phyloP scores from a whole-genome alignment of 2,329 filamentous ascomycete species.

The Arachnopeziza araneosa region DNA sequence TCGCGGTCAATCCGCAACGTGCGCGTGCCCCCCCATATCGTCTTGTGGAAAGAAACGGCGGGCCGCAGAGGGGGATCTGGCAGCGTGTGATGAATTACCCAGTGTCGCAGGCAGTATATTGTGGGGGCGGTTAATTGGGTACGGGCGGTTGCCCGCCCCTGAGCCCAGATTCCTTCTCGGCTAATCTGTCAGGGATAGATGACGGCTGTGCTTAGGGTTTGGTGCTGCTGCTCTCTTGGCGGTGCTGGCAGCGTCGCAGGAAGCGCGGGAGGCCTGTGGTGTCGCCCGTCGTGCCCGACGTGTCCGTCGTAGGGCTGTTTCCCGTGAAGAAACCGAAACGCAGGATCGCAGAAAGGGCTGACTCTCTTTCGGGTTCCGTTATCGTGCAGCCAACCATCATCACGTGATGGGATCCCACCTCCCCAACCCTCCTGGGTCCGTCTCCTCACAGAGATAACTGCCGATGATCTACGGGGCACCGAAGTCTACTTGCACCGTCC shows the following conservation, averaged over 20 bases:
- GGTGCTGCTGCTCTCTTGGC: not conserved
- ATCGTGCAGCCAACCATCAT: too few relatives aligned
- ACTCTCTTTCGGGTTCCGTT: too few relatives aligned
- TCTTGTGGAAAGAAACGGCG: slow-evolving; percentile 1
- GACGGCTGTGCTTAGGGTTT: not conserved
- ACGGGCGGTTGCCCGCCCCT: not conserved
- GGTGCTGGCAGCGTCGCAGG: not conserved
- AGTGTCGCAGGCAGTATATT: slow-evolving; percentile 2
- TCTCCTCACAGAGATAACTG: too few relatives aligned
- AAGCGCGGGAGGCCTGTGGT: not conserved
- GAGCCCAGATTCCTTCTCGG: not conserved
- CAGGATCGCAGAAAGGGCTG: too few relatives aligned
- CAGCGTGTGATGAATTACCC: not conserved
- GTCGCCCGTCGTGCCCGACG: too few relatives aligned
- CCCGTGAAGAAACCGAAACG: too few relatives aligned
- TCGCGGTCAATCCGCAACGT: not conserved
- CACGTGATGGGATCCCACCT: too few relatives aligned
- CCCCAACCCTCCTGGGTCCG: too few relatives aligned
- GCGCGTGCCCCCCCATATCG: too few relatives aligned
- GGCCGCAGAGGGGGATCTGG: not conserved
- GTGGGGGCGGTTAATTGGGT: not conserved
- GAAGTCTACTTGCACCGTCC: too few relatives aligned
- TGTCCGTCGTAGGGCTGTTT: too few relatives aligned
- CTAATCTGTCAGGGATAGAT: not conserved
- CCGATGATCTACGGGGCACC: too few relatives aligned